Evolutionary conservation across 768 basidiomycete genomes (phyloP).

Genomic region (Mycena maculata): DNA sequence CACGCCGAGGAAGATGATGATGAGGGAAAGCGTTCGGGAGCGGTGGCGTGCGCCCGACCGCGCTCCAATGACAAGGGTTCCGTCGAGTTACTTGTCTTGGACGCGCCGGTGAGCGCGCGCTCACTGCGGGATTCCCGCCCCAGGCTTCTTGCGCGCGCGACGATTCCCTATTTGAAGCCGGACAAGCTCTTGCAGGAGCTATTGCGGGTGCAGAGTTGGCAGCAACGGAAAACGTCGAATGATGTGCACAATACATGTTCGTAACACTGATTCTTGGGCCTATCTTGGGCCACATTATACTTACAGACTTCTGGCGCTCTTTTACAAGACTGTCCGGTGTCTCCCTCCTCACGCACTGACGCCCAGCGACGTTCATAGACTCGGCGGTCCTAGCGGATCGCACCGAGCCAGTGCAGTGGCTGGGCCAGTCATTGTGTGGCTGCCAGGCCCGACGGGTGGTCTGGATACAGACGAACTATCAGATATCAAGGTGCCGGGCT

Average conservation of each 20-base stretch:
- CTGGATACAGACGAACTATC: background rate
- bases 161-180: background rate
- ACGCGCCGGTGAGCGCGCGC: constrained; percentile 12
- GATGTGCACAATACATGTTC: background rate
- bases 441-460: background rate
- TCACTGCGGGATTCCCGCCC: background rate
- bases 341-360: background rate
- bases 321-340: constrained; percentile 23
- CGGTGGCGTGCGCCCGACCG: background rate
- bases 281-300: background rate
- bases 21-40: background rate
- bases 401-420: background rate
- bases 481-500: background rate
- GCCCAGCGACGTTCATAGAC: background rate
- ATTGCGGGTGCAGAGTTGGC: constrained; percentile 7
- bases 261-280: no score
- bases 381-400: background rate
- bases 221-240: background rate
- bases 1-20: background rate
- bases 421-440: background rate
- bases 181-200: constrained; percentile 24
- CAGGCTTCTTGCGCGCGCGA: background rate
- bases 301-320: background rate
- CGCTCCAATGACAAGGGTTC: background rate
- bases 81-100: constrained; percentile 4